Conservation (phyloP, 495 filamentous ascomycete species). For the Podospora didyma region DNA sequence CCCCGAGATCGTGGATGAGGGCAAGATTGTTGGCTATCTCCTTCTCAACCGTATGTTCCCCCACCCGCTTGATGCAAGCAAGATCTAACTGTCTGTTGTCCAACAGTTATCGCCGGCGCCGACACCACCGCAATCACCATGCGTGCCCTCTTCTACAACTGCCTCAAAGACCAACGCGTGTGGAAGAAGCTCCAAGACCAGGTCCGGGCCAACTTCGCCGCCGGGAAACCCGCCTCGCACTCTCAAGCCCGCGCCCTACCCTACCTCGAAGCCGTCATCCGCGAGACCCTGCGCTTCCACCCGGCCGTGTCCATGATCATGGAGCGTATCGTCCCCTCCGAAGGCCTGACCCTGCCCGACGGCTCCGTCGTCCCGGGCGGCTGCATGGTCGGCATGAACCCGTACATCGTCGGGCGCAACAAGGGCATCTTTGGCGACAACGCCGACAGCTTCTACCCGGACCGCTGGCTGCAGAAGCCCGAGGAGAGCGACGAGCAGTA, state of each 20-base stretch:
- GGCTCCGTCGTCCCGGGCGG: constrained; percentile 52
- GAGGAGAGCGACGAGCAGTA: constrained; percentile 23
- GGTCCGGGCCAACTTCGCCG: constrained; percentile 5
- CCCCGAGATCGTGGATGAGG: constrained; percentile 25
- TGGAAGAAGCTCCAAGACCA: constrained; percentile 22
- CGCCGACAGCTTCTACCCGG: constrained; percentile 48
- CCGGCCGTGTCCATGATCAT: constrained; percentile 51
- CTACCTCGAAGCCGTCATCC: constrained; percentile 58
- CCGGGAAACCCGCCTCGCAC: constrained; percentile 15
- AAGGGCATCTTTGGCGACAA: constrained; percentile 44
- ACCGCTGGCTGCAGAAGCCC: constrained; percentile 36
- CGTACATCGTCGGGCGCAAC: constrained; percentile 34
- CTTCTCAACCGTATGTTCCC: constrained; percentile 28
- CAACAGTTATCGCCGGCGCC: constrained; percentile 37
- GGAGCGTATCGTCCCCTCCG: constrained; percentile 54
- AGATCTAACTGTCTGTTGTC: not conserved
- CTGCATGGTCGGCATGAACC: constrained; percentile 27
- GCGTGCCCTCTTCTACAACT: constrained; percentile 29
- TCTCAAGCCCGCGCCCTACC: constrained; percentile 31
- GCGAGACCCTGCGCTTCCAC: constrained; percentile 56
- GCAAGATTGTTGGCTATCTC: constrained; percentile 20
- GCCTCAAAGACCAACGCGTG: constrained; percentile 29
- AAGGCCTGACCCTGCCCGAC: constrained; percentile 48
- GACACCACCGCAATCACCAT: constrained; percentile 42
- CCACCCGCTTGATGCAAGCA: not conserved